These are phyloP conservation scores for Colletotrichum sansevieriae DNA, from an alignment of 2,329 filamentous ascomycete species.

Conservation along the genomic window DNA sequence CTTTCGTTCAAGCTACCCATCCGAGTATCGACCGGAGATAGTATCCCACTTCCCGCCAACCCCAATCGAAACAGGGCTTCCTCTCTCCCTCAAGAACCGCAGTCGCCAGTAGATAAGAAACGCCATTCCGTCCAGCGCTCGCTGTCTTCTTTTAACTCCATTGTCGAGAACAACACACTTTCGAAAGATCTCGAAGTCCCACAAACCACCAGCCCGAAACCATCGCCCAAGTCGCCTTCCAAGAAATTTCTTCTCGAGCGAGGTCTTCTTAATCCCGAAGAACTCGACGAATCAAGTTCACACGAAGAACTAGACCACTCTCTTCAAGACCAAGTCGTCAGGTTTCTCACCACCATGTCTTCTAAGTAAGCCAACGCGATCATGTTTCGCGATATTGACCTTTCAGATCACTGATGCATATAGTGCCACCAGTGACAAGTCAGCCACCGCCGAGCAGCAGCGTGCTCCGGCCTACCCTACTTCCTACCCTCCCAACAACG, in stretches of 20 bases:
- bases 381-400: not conserved
- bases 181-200: conserved; percentile 1
- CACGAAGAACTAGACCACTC: conserved; percentile 35
- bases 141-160: conserved; percentile 30
- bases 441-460: conserved; percentile 26
- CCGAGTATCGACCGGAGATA: conserved; percentile 31
- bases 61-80: conserved; percentile 22
- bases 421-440: conserved; percentile 18
- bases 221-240: conserved; percentile 30
- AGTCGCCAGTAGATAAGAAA: conserved; percentile 15
- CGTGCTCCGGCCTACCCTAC: conserved; percentile 35
- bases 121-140: conserved; percentile 17
- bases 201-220: not conserved
- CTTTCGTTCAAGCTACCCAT: conserved; percentile 39
- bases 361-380: conserved; percentile 22
- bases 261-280: conserved; percentile 32
- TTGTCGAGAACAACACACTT: conserved; percentile 11
- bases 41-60: conserved; percentile 10
- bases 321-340: conserved; percentile 37
- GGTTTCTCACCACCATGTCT: conserved; percentile 38
- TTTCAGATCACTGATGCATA: not conserved
- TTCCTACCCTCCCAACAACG: conserved; percentile 33
- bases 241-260: conserved; percentile 35
- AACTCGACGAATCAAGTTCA: conserved; percentile 27
- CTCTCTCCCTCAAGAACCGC: conserved; percentile 29